A percentile compares a stretch with the other conserved stretches of the same genome.
Evolutionary conservation across 495 filamentous ascomycete species (phyloP).

Genomic region (Neurospora sp.): DNA sequence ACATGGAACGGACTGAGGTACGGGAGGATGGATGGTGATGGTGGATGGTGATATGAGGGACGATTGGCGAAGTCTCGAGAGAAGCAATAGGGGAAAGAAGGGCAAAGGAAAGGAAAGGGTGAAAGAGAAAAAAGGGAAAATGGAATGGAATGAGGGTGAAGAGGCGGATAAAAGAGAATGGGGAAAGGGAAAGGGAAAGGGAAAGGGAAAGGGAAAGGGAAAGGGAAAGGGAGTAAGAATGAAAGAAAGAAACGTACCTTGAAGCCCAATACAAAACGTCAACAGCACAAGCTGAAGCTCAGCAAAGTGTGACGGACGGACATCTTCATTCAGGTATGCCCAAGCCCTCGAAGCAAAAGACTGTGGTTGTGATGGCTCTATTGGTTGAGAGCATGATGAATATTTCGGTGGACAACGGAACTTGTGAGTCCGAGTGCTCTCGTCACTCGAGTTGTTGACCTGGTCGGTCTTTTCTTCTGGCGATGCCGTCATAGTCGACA

Average conservation of each 20-base stretch:
- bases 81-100: no score
- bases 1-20: no score
- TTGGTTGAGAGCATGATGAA: background rate
- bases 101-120: no score
- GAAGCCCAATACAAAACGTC: slow-evolving; percentile 32
- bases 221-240: no score
- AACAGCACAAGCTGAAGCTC: slow-evolving; percentile 34
- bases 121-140: no score
- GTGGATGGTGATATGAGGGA: no score
- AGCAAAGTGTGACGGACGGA: slow-evolving; percentile 25
- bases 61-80: no score
- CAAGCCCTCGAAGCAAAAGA: slow-evolving; percentile 18
- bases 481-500: background rate
- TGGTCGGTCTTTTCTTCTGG: background rate
- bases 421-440: background rate
- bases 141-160: no score
- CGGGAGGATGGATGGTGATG: no score
- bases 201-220: no score
- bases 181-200: no score
- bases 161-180: no score
- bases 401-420: background rate
- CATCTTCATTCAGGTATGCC: slow-evolving; percentile 26
- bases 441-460: background rate
- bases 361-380: background rate
- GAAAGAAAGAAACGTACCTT: background rate